Evolutionary conservation across 192 early-diverging fungal genomes (phyloP), one percentile per base, ranked within the genome.

Genomic region (Funneliformis geosporum): DNA sequence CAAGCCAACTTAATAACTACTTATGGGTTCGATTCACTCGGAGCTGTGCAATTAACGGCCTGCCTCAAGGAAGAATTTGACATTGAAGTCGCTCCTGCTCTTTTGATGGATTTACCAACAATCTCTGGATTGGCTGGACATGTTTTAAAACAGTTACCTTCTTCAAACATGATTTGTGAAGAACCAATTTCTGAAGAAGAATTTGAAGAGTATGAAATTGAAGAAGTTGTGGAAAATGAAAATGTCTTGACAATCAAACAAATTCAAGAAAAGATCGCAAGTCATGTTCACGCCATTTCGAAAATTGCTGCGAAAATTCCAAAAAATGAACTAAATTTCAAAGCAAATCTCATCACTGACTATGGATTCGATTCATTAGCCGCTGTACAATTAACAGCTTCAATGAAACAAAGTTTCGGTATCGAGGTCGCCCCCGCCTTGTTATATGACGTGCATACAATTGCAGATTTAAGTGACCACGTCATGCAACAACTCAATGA

Each of bases 291-390:
- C 9, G 9, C 18, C 1, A 42, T 62, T 3, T 76, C 75, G 0
- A 60, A 65, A 64, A 1, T 76, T 0, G 75, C 75, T 0, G 12
- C 60, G 1, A 76, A 76, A n/a, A 40, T 76, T 12, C 60, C 55
- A 1, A 23, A 62, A 11, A 39, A 76, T 28, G 4, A 64, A 42
- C 18, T 76, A 9, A 21, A 76, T 64, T 2, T 44, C 4, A 64
- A 60, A 16, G 75, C 75, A 0, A 76, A 76, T 65, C 59, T 76
- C 14, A 76, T 76, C 8, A 64, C 75, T 0, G 75, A 76, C 4
- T 76, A 76, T 65, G 75, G 75, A 9, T 76, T 76, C 44, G 75
- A 76, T 76, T 76, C 75, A 25, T 40, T 76, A 21, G 38, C 60
- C 27, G 75, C 60, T 25, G 75, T 76, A 38, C 75, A 76, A 60